Percentiles rank a stretch among this genome's conserved stretches.
Evolutionary conservation across 2,329 filamentous ascomycete species (phyloP).

Genomic region (Pseudogymnoascus sp.): DNA sequence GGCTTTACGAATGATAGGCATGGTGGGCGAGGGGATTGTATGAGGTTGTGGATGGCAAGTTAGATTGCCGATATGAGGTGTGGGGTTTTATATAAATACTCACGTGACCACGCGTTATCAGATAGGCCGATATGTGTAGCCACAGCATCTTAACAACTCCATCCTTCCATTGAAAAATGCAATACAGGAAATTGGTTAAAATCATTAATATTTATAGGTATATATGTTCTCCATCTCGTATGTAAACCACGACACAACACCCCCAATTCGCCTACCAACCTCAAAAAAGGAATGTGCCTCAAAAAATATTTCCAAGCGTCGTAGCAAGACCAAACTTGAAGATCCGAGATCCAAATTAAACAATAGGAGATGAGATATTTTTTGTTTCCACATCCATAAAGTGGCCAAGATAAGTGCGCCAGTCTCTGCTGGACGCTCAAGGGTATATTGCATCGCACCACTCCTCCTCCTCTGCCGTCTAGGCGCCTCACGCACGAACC

Average conservation of each 20-base stretch:
- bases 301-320: background rate
- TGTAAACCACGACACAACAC: background rate
- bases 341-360: background rate
- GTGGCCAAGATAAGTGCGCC: background rate
- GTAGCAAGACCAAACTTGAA: background rate
- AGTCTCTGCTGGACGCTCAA: background rate
- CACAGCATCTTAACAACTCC: background rate
- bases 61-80: background rate
- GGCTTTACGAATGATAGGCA: conserved; percentile 1
- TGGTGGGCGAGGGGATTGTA: background rate
- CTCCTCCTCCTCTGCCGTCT: background rate
- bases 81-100: background rate
- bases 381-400: background rate
- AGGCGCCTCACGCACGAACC: background rate
- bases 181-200: background rate
- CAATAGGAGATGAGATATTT: background rate
- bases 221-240: background rate
- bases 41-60: background rate
- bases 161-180: background rate
- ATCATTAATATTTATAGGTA: background rate
- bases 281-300: background rate
- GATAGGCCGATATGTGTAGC: background rate
- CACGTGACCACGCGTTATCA: background rate
- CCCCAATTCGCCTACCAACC: conserved; percentile 1
- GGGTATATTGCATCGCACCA: conserved; percentile 1